Percentiles rank a stretch among this genome's conserved stretches.
These are phyloP conservation scores for Saxophila tyrrhenica DNA, from an alignment of 495 filamentous ascomycete genomes.

Conservation along the genomic window DNA sequence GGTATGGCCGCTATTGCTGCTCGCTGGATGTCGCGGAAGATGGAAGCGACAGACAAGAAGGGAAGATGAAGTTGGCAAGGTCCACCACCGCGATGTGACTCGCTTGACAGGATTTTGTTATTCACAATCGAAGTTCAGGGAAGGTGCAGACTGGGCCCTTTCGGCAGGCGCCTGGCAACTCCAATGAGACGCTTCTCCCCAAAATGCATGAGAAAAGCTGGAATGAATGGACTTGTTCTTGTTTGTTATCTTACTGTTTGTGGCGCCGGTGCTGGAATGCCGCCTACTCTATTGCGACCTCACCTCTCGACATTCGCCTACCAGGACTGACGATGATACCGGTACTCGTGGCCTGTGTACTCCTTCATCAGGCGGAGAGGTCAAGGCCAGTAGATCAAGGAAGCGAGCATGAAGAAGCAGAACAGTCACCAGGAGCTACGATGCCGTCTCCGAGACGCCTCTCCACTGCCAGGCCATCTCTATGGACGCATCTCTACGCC, in stretches of 20 bases:
- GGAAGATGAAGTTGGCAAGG: neutral
- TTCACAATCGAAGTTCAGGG: neutral
- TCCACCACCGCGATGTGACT: neutral
- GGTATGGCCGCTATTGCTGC: neutral
- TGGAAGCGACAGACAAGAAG: neutral
- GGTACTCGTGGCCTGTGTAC: too few relatives aligned
- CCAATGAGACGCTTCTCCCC: neutral
- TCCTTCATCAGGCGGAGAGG: too few relatives aligned
- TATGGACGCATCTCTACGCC: too few relatives aligned
- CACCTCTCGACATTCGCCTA: neutral
- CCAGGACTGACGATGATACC: neutral
- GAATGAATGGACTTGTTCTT: neutral
- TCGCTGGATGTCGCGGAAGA: neutral
- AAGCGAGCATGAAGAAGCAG: neutral
- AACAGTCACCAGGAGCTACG: too few relatives aligned
- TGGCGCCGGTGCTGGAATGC: neutral
- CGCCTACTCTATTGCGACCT: neutral
- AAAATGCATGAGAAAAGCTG: neutral
- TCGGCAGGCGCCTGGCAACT: neutral
- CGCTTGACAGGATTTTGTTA: neutral
- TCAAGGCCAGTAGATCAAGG: neutral
- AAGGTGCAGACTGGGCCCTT: neutral
- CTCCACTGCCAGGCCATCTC: too few relatives aligned
- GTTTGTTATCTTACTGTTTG: neutral
- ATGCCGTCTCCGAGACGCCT: too few relatives aligned